Conservation (phyloP, 2,329 filamentous ascomycete genomes). For the Diaporthe ampelina region DNA sequence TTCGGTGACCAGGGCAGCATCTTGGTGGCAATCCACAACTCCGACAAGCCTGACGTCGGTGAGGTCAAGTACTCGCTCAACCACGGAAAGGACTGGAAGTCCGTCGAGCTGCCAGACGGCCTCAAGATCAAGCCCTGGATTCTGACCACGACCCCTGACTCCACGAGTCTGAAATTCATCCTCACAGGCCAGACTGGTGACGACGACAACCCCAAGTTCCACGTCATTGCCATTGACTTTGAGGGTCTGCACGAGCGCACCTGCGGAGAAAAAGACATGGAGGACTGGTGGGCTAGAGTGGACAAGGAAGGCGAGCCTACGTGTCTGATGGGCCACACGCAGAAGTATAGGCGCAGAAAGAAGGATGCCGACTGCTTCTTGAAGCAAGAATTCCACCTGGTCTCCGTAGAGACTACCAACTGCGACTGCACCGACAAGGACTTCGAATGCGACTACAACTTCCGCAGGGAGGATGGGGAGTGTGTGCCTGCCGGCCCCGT, state of each 20-base stretch:
- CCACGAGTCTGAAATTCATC: constrained; percentile 92
- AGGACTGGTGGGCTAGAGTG: constrained; percentile 88
- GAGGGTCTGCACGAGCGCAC: constrained; percentile 82
- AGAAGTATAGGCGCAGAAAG: constrained; percentile 88
- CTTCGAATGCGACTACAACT: constrained; percentile 98
- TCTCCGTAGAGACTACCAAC: constrained; percentile 75
- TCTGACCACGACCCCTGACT: constrained; percentile 91
- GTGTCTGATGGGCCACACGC: constrained; percentile 96
- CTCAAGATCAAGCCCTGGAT: constrained; percentile 78
- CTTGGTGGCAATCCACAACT: constrained; percentile 85
- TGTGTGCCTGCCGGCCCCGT: constrained; percentile 77
- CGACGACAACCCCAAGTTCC: constrained; percentile 63
- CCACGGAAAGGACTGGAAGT: constrained; percentile 88
- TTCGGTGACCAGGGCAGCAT: constrained; percentile 95
- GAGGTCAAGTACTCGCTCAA: constrained; percentile 84
- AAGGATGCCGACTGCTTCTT: constrained; percentile 91
- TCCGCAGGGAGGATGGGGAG: constrained; percentile 76
- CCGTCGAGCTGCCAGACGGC: constrained; percentile 74
- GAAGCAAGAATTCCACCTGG: constrained; percentile 86
- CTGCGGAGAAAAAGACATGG: constrained; percentile 84
- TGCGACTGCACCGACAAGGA: constrained; percentile 88
- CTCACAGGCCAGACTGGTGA: constrained; percentile 74
- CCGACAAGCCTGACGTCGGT: constrained; percentile 69
- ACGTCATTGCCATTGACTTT: constrained; percentile 87
- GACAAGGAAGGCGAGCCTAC: constrained; percentile 85